These are phyloP conservation scores for Dothistroma septosporum DNA, from an alignment of 2,329 filamentous ascomycete species.

Conservation along the genomic window DNA sequence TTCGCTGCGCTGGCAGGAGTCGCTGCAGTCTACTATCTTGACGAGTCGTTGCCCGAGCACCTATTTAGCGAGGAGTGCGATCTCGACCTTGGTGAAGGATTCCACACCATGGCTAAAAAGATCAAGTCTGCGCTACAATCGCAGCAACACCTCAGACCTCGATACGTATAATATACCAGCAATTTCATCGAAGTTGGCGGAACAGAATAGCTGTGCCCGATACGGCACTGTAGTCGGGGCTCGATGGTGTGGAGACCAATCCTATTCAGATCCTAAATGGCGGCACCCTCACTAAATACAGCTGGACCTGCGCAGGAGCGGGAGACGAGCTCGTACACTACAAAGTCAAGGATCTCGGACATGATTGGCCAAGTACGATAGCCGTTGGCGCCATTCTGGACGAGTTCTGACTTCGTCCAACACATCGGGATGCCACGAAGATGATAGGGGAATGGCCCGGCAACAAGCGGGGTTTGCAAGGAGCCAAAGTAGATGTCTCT, in stretches of 20 bases:
- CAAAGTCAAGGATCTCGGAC: constrained; percentile 10
- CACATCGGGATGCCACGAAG: constrained; percentile 4
- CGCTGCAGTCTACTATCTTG: constrained; percentile 41
- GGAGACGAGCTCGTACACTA: constrained; percentile 11
- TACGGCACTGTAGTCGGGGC: background rate
- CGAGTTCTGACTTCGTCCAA: constrained; percentile 3
- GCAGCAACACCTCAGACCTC: constrained; percentile 23
- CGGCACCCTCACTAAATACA: constrained; percentile 10
- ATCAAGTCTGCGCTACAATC: constrained; percentile 36
- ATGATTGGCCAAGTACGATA: constrained; percentile 10
- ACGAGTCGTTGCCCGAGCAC: constrained; percentile 10
- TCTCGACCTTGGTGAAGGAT: background rate
- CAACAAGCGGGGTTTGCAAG: background rate
- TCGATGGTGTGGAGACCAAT: background rate
- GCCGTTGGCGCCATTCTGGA: constrained; percentile 4
- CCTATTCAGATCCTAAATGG: constrained; percentile 7
- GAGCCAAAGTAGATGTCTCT: background rate
- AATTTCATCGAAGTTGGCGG: constrained; percentile 14
- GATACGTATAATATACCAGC: background rate
- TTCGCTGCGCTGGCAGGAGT: constrained; percentile 47
- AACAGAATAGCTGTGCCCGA: constrained; percentile 5
- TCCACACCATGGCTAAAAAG: constrained; percentile 36
- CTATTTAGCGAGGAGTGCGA: constrained; percentile 7
- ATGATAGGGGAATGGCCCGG: constrained; percentile 5
- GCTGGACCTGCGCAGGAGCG: constrained; percentile 3